Evolutionary conservation across 2,329 filamentous ascomycete genomes (phyloP).

Genomic region (Dactylonectria estremocensis): DNA sequence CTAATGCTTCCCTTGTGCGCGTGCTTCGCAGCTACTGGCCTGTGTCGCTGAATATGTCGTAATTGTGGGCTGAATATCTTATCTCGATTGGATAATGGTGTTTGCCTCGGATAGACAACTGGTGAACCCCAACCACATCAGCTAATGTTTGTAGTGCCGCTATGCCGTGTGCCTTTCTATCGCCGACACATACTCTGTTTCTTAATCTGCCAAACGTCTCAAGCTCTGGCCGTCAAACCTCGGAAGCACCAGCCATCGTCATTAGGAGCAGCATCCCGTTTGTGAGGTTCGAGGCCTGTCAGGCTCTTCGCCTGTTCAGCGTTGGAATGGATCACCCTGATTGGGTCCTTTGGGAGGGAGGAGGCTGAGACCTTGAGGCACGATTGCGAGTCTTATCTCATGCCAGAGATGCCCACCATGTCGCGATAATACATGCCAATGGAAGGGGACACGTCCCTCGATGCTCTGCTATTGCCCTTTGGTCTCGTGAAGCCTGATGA

Average conservation of each 20-base stretch:
- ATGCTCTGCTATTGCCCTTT: background rate
- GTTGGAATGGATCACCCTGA: conserved; percentile 21
- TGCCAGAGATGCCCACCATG: conserved; percentile 23
- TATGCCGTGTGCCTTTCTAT: background rate
- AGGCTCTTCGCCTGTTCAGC: background rate
- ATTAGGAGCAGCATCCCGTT: background rate
- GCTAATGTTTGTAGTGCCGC: background rate
- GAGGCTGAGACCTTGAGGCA: conserved; percentile 23
- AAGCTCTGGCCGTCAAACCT: background rate
- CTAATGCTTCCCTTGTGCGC: background rate
- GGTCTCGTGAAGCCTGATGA: background rate
- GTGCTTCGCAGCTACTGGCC: too few species aligned
- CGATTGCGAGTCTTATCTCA: conserved; percentile 24
- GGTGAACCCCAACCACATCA: background rate
- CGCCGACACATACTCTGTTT: background rate
- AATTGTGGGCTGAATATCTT: background rate
- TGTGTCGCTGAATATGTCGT: background rate
- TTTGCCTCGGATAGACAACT: too few species aligned
- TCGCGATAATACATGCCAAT: conserved; percentile 30
- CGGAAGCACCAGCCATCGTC: background rate
- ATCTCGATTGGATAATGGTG: background rate
- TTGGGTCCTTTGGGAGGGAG: conserved; percentile 12
- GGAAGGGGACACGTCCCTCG: conserved; percentile 2
- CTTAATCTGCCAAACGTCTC: background rate
- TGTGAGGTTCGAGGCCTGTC: background rate